A percentile compares a stretch with the other conserved stretches of the same genome.
These are phyloP conservation scores for Leishmania amazonensis DNA, from an alignment of 208 protist species.

Conservation along the genomic window DNA sequence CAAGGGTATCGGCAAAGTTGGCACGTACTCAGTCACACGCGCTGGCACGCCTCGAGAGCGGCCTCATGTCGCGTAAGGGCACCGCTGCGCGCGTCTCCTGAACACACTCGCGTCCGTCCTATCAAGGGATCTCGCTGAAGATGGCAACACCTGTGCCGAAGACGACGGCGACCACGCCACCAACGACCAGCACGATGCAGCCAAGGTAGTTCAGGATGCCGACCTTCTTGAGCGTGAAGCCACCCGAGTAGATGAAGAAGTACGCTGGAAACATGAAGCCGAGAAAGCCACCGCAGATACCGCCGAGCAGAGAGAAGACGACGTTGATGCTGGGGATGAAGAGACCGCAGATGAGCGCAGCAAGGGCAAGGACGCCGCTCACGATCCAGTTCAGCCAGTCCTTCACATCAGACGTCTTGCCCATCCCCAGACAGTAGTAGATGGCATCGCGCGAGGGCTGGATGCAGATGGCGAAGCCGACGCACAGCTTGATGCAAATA, in stretches of 20 bases:
- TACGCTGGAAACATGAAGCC: slow-evolving; percentile 83
- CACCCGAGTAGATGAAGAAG: slow-evolving; percentile 78
- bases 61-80: background rate
- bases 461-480: slow-evolving; percentile 79
- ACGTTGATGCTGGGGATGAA: slow-evolving; percentile 81
- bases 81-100: background rate
- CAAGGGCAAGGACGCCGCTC: slow-evolving; percentile 42
- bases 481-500: slow-evolving; percentile 76
- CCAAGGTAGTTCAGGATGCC: slow-evolving; percentile 55
- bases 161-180: slow-evolving; percentile 65
- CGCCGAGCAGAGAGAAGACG: slow-evolving; percentile 79
- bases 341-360: slow-evolving; percentile 69
- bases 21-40: background rate
- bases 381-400: slow-evolving; percentile 55
- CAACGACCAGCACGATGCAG: slow-evolving; percentile 51
- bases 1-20: background rate
- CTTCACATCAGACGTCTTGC: slow-evolving; percentile 50
- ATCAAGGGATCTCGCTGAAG: slow-evolving; percentile 36
- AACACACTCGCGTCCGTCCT: background rate
- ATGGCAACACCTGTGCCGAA: slow-evolving; percentile 75
- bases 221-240: slow-evolving; percentile 55
- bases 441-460: slow-evolving; percentile 70
- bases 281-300: slow-evolving; percentile 71
- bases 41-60: background rate
- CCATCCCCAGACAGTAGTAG: slow-evolving; percentile 64